Conservation (phyloP, 2,329 filamentous ascomycete species). For the Colletotrichum plurivorum region DNA sequence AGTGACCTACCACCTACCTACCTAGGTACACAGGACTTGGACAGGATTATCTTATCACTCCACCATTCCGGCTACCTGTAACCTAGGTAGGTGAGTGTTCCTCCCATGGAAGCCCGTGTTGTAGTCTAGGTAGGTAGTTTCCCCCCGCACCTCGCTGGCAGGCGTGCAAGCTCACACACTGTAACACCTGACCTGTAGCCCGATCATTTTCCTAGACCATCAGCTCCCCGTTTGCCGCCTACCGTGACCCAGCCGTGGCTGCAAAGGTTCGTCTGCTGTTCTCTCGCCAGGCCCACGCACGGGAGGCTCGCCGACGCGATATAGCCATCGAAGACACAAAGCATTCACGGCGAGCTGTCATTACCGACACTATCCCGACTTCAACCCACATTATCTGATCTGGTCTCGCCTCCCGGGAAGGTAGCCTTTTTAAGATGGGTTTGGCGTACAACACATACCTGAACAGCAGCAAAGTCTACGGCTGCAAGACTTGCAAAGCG, state of each 20-base stretch:
- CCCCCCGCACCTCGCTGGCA: background rate
- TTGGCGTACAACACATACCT: constrained; percentile 94
- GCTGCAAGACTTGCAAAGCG: constrained; percentile 94
- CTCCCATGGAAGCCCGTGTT: too few species aligned
- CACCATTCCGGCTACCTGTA: too few species aligned
- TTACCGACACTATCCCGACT: background rate
- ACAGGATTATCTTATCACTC: too few species aligned
- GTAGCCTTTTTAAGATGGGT: constrained; percentile 73
- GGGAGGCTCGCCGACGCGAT: background rate
- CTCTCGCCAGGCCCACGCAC: background rate
- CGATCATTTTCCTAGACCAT: background rate
- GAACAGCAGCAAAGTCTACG: constrained; percentile 88
- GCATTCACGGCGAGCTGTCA: background rate
- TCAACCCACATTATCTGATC: background rate
- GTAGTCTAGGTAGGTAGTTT: background rate
- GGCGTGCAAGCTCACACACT: background rate
- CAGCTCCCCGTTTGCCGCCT: background rate
- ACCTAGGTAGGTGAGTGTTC: too few species aligned
- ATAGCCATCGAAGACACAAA: background rate
- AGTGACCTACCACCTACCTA: too few species aligned
- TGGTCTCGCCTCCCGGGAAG: background rate
- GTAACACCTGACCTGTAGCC: background rate
- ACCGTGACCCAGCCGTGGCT: background rate
- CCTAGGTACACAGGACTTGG: too few species aligned
- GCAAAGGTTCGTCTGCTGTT: background rate